Evolutionary conservation across 768 basidiomycete genomes (phyloP).

Genomic region (Russula sp.): DNA sequence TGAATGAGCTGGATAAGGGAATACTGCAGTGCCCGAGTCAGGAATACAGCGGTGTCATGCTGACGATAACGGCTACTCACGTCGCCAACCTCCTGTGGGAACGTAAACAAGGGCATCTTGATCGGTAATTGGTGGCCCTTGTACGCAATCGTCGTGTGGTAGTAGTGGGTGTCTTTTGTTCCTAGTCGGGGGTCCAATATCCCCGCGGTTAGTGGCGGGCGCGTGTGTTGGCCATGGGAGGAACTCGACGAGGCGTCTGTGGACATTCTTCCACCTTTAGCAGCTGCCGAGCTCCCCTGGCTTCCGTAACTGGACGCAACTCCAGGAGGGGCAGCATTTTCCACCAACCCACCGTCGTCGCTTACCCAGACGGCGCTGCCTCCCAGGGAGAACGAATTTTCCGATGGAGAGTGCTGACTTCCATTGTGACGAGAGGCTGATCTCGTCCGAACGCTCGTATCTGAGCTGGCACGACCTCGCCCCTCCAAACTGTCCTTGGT

Average conservation of each 20-base stretch:
- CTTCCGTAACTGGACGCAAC: slow-evolving; percentile 37
- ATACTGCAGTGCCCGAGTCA: slow-evolving; percentile 48
- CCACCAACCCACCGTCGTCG: slow-evolving; percentile 53
- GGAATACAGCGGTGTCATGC: not conserved
- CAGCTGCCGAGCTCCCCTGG: slow-evolving; percentile 40
- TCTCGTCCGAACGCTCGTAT: slow-evolving; percentile 4
- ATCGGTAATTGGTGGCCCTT: slow-evolving; percentile 82
- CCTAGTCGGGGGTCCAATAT: slow-evolving; percentile 40
- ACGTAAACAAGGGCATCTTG: slow-evolving; percentile 82
- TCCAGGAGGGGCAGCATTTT: slow-evolving; percentile 32
- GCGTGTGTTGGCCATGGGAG: slow-evolving; percentile 41
- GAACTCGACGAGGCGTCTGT: slow-evolving; percentile 72
- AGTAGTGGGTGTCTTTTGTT: slow-evolving; percentile 91
- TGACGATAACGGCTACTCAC: slow-evolving; percentile 42
- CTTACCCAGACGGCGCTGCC: slow-evolving; percentile 84
- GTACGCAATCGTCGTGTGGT: slow-evolving; percentile 78
- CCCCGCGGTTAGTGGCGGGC: slow-evolving; percentile 31
- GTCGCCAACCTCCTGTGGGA: slow-evolving; percentile 94
- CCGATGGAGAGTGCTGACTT: slow-evolving; percentile 53
- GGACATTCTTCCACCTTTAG: slow-evolving; percentile 51
- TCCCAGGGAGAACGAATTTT: slow-evolving; percentile 69
- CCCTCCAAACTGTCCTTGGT: slow-evolving; percentile 15
- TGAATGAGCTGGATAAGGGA: slow-evolving; percentile 87
- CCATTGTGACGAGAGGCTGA: slow-evolving; percentile 27
- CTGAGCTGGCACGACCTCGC: slow-evolving; percentile 15